phyloP scores from a whole-genome alignment of 2,329 filamentous ascomycete species.

The Ilyonectria mors-panacis region DNA sequence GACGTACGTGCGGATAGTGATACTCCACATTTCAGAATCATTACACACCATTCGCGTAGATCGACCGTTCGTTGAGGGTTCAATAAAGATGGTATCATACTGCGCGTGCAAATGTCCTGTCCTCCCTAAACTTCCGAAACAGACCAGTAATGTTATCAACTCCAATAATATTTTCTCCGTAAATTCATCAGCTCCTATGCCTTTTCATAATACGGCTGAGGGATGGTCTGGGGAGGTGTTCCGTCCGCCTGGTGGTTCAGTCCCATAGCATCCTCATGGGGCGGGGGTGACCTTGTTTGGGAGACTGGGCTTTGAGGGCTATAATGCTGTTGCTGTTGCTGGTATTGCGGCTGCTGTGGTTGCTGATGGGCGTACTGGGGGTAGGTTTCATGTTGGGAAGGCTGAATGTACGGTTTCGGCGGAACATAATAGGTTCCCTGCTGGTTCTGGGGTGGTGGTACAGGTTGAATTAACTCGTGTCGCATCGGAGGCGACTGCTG shows the following conservation, averaged over 20 bases:
- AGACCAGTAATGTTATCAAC: neutral
- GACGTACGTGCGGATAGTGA: too few relatives aligned
- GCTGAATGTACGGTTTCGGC: neutral
- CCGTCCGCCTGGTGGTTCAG: constrained; percentile 53
- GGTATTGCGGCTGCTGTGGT: constrained; percentile 11
- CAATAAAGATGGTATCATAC: constrained; percentile 44
- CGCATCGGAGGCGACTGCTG: neutral
- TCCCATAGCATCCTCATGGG: constrained; percentile 50
- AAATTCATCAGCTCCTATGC: constrained; percentile 1
- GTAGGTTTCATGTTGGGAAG: constrained; percentile 1
- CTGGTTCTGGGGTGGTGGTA: constrained; percentile 13
- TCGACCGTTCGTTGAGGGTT: constrained; percentile 10
- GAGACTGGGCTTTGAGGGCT: constrained; percentile 12
- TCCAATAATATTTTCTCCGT: neutral
- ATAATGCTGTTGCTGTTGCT: constrained; percentile 18
- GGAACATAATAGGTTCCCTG: constrained; percentile 13
- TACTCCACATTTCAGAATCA: neutral
- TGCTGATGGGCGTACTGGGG: constrained; percentile 6
- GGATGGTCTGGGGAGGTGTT: constrained; percentile 32
- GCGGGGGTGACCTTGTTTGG: constrained; percentile 37
- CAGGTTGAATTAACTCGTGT: constrained; percentile 11
- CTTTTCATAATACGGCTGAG: constrained; percentile 46
- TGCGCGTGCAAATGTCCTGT: constrained; percentile 14
- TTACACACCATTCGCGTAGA: constrained; percentile 14
- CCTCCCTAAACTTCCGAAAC: constrained; percentile 8